Base-by-base conservation (phyloP, 768 basidiomycete species). In the Trametes meyenii region DNA sequence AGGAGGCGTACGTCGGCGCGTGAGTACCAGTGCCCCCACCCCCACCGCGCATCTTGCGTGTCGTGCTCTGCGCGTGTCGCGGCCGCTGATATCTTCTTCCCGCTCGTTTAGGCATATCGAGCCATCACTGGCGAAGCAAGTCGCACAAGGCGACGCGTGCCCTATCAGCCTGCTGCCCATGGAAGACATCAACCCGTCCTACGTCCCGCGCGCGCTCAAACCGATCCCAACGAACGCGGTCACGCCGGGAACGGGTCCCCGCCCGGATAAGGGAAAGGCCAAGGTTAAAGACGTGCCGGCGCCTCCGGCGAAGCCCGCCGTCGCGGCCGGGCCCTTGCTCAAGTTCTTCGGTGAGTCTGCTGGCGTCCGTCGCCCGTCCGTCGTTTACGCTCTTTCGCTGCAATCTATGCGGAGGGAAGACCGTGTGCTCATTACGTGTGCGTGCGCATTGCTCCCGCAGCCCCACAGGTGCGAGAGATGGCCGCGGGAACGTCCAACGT, bases 1-100 rank as follows among this genome's bases (percentile, higher is more conserved):
- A 78, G n/a, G 87, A 93, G 58, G 82, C 81, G 57, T 90, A 88
- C 73, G 85, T 94, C 57, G 89, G 90, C 64, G 73, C 76, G 92
- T 92, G 68, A 67, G 81, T 77, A 39, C 24, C 54, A 10, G 46
- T 38, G 36, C 60, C 17, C 21, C 24, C 48, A n/a, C 33, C 33
- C 48, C 10, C 14, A 21, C 24, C 29, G 23, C 29, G 38, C 42
- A 46, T 38, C 35, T 36, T 19, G 46, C 40, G 53, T 24, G 60
- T 61, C 61, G 61, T 62, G 61, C 26, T 13, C 19, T 55, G 43
- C 58, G 58, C 60, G 50, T 63, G 61, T 61, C 44, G 49, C 53
- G 61, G 50, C 38, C 51, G 54, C 52, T 51, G 61, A 50, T 60
- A 21, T 56, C 19, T 36, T 17, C 38, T 58, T 36, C 35, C 11